A percentile compares a stretch with the other conserved stretches of the same genome.
These are phyloP conservation scores for Coleophoma cylindrospora DNA, from an alignment of 2,329 filamentous ascomycete species.

Conservation along the genomic window DNA sequence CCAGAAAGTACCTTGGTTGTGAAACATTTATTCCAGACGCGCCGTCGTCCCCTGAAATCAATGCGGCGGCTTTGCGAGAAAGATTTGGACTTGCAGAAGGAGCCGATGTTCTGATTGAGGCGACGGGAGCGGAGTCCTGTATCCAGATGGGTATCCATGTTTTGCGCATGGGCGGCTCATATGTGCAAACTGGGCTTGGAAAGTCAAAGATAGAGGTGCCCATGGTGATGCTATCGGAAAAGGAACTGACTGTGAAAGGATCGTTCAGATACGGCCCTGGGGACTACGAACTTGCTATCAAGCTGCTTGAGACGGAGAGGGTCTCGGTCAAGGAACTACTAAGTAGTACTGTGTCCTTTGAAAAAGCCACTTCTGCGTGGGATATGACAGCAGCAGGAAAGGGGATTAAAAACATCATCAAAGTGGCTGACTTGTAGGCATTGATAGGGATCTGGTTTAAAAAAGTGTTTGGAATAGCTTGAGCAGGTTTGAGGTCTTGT, in stretches of 20 bases:
- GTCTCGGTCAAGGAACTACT: slow-evolving; percentile 27
- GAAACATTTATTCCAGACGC: slow-evolving; percentile 13
- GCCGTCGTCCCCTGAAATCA: slow-evolving; percentile 29
- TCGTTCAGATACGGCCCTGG: slow-evolving; percentile 46
- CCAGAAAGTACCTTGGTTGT: slow-evolving; percentile 30
- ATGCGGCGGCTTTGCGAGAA: slow-evolving; percentile 34
- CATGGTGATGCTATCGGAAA: slow-evolving; percentile 42
- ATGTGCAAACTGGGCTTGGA: slow-evolving; percentile 40
- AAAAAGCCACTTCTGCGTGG: slow-evolving; percentile 40
- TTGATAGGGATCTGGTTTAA: too few species aligned
- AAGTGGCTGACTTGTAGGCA: too few species aligned
- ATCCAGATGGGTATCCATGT: slow-evolving; percentile 42
- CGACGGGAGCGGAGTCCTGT: slow-evolving; percentile 39
- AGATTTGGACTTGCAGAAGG: slow-evolving; percentile 36
- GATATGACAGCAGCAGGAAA: slow-evolving; percentile 11
- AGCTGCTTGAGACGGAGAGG: slow-evolving; percentile 30
- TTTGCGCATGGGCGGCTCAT: slow-evolving; percentile 40
- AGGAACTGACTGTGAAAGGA: slow-evolving; percentile 42
- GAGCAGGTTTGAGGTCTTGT: too few species aligned
- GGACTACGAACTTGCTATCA: slow-evolving; percentile 42
- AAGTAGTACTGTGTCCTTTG: slow-evolving; percentile 34
- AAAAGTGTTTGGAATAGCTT: too few species aligned
- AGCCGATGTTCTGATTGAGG: slow-evolving; percentile 44
- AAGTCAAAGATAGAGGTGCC: slow-evolving; percentile 38
- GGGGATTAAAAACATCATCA: slow-evolving; percentile 17